These are phyloP conservation scores for Globisporangium nagaii DNA, from an alignment of 352 stramenopile species.

Conservation along the genomic window DNA sequence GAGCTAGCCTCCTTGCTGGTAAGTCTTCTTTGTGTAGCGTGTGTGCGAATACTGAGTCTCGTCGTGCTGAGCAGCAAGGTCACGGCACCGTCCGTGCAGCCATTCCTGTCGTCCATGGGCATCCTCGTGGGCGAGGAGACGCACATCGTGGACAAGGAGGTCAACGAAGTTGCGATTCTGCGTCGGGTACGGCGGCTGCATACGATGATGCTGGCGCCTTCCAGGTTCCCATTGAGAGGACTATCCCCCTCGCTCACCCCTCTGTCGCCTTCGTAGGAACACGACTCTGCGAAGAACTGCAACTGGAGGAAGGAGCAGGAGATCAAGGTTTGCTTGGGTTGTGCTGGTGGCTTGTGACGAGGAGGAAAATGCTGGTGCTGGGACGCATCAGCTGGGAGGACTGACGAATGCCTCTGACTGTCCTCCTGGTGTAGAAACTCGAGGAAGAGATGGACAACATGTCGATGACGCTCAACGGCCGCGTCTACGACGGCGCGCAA, in stretches of 20 bases:
- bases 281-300: constrained; percentile 56
- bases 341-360: too few species aligned
- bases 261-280: constrained; percentile 34
- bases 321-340: constrained; percentile 34
- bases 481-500: constrained; percentile 47
- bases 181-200: constrained; percentile 31
- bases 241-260: too few species aligned
- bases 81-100: constrained; percentile 58
- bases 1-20: background rate
- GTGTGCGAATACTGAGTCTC: too few species aligned
- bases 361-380: too few species aligned
- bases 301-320: constrained; percentile 70
- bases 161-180: constrained; percentile 65
- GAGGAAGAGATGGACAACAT: constrained; percentile 79
- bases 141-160: constrained; percentile 76
- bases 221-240: too few species aligned
- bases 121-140: constrained; percentile 69
- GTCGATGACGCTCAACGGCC: constrained; percentile 57
- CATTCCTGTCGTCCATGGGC: constrained; percentile 68
- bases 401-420: background rate
- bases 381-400: too few species aligned
- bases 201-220: too few species aligned
- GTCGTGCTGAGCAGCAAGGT: constrained; percentile 63
- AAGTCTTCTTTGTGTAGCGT: background rate
- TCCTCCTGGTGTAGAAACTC: constrained; percentile 31